A percentile compares a stretch with the other conserved stretches of the same genome.
These are phyloP conservation scores for Saccharomycopsis fibuligera DNA, from an alignment of 805 yeast genomes.

Conservation along the genomic window DNA sequence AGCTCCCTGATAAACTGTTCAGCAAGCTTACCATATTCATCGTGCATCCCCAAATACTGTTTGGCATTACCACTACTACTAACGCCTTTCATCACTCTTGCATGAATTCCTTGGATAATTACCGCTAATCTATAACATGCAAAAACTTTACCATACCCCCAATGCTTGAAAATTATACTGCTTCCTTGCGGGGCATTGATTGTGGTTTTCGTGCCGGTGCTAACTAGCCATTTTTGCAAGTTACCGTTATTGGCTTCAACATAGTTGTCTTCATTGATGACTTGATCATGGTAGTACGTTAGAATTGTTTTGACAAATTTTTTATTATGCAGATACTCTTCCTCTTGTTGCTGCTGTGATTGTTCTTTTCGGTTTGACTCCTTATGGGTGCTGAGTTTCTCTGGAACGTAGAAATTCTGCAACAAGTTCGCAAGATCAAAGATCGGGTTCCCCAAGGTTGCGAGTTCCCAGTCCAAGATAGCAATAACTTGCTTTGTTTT, in stretches of 20 bases:
- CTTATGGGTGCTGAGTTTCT: too few species aligned
- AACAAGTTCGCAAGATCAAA: slow-evolving; percentile 55
- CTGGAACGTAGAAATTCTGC: slow-evolving; percentile 47
- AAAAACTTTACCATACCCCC: slow-evolving; percentile 51
- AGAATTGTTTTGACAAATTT: slow-evolving; percentile 22
- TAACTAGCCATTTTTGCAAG: slow-evolving; percentile 16
- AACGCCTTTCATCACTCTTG: slow-evolving; percentile 12
- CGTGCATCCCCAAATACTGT: slow-evolving; percentile 1
- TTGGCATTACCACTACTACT: slow-evolving; percentile 11
- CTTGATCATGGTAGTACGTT: slow-evolving; percentile 19
- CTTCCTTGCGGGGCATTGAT: slow-evolving; percentile 27
- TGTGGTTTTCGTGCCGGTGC: slow-evolving; percentile 26
- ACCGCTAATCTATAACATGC: slow-evolving; percentile 50
- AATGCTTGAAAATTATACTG: slow-evolving; percentile 24
- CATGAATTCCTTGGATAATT: slow-evolving; percentile 49
- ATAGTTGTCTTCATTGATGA: slow-evolving; percentile 18
- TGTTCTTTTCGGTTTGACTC: too few species aligned
- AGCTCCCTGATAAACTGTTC: not conserved
- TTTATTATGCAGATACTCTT: slow-evolving; percentile 20
- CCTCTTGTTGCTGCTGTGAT: slow-evolving; percentile 29
- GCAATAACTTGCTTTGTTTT: slow-evolving; percentile 44
- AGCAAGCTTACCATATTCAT: slow-evolving; percentile 6
- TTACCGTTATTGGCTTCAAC: too few species aligned
- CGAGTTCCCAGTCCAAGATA: slow-evolving; percentile 60
- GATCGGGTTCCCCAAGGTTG: slow-evolving; percentile 59